Evolutionary conservation across 2,329 filamentous ascomycete species (phyloP), one percentile per base, ranked within the genome.

Genomic region (Madurella mycetomatis): DNA sequence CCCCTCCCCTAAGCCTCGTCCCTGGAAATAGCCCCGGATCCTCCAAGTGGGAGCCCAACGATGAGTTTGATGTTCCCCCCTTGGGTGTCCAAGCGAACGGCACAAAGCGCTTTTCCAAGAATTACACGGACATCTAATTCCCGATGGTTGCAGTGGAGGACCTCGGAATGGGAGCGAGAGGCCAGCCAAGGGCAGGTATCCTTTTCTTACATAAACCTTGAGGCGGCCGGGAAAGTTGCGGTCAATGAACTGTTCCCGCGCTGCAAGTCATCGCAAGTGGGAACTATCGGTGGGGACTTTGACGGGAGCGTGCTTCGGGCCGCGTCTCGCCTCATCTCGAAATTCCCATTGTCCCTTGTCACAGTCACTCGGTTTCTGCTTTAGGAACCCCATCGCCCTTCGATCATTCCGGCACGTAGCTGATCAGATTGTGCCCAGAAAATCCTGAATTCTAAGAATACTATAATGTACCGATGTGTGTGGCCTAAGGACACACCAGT

Each of bases 51-150:
- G 41, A 47, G 17, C 30, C 34, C 49, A 46, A 41, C 42, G 17
- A 17, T 25, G 30, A 25, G 57, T 59, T 59, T 59, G 57, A 59
- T 59, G 51, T 50, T 43, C 57, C 45, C 47, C 39, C 41, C 43
- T 49, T 17, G 25, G 4, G 25, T 19, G 47, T 41, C 47, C 47
- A 53, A 53, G 54, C 54, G 57, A 53, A 44, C 19, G 42, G 49
- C 34, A 55, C 53, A 54, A 57, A 54, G 49, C 52, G 52, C 37
- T n/a, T 12, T n/a, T 43, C 8, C 9, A 34, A 13, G 25, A 18
- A 39, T 9, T 16, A 51, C 42, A 39, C 34, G 45, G 34, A 40
- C 47, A n/a, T 16, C 47, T 25, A 30, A 41, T n/a, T 34, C 16
- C 25, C 25, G 25, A 25, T 25, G 25, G 25, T 25, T 25, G 25